Evolutionary conservation across 164 flowering plant species (phyloP).

Genomic region (Chloranthus sessilifolius): DNA sequence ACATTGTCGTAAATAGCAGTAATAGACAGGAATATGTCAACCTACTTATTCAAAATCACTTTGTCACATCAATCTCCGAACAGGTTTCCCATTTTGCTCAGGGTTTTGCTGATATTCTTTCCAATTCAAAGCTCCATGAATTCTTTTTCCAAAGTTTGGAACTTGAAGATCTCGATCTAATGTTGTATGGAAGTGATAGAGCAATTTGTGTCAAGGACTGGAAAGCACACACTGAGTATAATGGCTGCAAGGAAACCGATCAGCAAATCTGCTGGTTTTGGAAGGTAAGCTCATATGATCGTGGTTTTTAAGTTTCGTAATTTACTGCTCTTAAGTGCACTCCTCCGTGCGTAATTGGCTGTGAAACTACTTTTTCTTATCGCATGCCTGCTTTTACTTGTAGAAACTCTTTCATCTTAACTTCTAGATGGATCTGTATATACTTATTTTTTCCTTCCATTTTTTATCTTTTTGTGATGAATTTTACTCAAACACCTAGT

Average conservation of each 20-base stretch:
- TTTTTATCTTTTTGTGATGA: no score
- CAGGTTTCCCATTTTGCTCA: conserved; percentile 56
- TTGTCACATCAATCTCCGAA: conserved; percentile 53
- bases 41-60: conserved; percentile 60
- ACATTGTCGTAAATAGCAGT: conserved; percentile 52
- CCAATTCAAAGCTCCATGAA: conserved; percentile 19
- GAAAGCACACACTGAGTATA: conserved; percentile 84
- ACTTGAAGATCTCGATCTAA: conserved; percentile 67
- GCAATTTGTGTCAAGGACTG: conserved; percentile 70
- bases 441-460: no score
- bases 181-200: conserved; percentile 73
- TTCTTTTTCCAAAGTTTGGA: conserved; percentile 65
- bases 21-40: conserved; percentile 69
- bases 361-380: no score
- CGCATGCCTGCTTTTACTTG: no score
- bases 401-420: no score
- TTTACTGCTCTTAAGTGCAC: not conserved
- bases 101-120: conserved; percentile 78
- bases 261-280: conserved; percentile 84
- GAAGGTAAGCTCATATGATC: conserved; percentile 49
- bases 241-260: conserved; percentile 71
- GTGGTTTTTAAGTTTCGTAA: not conserved
- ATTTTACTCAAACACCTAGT: no score
- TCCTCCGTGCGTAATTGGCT: no score
- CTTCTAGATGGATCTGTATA: no score